phyloP scores from a whole-genome alignment of 768 basidiomycete genomes.

The Dendrothele bispora region DNA sequence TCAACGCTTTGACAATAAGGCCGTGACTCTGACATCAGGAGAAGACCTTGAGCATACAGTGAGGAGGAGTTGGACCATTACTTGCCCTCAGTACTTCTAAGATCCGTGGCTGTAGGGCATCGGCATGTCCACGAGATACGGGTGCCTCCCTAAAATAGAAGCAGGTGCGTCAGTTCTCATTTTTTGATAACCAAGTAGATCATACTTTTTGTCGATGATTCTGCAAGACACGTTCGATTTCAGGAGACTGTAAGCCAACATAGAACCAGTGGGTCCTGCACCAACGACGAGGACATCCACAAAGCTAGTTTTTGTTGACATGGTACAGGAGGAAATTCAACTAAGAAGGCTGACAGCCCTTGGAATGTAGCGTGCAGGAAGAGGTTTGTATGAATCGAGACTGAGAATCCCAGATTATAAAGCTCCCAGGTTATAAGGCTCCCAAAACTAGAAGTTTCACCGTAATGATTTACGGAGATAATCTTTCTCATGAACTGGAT shows the following conservation, averaged over 20 bases:
- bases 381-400: no score
- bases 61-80: no score
- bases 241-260: not conserved
- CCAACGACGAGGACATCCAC: slow-evolving; percentile 28
- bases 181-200: no score
- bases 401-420: no score
- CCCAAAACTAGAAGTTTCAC: no score
- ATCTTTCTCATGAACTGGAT: no score
- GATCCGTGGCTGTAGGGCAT: not conserved
- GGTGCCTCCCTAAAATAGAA: not conserved
- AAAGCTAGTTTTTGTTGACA: not conserved
- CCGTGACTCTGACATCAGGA: slow-evolving; percentile 1
- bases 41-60: no score
- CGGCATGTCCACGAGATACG: not conserved
- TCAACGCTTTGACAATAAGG: not conserved
- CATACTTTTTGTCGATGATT: slow-evolving; percentile 1
- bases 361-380: no score
- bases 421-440: no score
- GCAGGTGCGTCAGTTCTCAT: not conserved
- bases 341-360: no score
- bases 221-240: not conserved
- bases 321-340: no score
- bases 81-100: not conserved
- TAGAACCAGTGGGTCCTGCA: slow-evolving; percentile 26
- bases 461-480: no score